phyloP scores from a whole-genome alignment of 1,139 yeast species.

The Taiozyma sp. region DNA sequence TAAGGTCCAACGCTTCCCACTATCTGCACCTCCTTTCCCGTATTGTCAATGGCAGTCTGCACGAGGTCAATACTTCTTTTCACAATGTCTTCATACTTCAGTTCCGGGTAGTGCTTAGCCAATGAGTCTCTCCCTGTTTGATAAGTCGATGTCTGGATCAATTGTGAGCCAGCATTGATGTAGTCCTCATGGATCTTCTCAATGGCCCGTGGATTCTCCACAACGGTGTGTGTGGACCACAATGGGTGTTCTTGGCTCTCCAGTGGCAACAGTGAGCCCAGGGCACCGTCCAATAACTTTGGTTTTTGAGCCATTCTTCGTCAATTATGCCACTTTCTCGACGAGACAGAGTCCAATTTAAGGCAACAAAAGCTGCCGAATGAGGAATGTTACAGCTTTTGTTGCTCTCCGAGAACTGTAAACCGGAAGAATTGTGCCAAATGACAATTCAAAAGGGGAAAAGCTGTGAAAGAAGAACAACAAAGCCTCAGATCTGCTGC shows the following conservation, averaged over 20 bases:
- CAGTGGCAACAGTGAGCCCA: conserved; percentile 16
- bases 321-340: background rate
- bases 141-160: conserved; percentile 55
- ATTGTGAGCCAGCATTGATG: conserved; percentile 48
- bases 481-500: too few relatives aligned
- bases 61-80: conserved; percentile 26
- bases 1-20: conserved; percentile 71
- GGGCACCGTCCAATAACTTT: conserved; percentile 16
- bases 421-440: background rate
- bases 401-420: background rate
- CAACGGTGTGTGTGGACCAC: conserved; percentile 59
- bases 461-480: too few relatives aligned
- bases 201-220: conserved; percentile 43
- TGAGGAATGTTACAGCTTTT: background rate
- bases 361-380: background rate
- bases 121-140: conserved; percentile 34
- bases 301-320: conserved; percentile 3
- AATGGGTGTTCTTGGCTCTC: conserved; percentile 31
- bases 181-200: conserved; percentile 45
- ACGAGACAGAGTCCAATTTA: background rate
- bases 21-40: conserved; percentile 26
- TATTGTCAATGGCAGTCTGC: conserved; percentile 18
- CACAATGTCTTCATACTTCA: conserved; percentile 14
- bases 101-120: conserved; percentile 10
- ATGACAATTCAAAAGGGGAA: too few relatives aligned